Base-by-base conservation (phyloP, 2,329 filamentous ascomycete genomes). In the Achaetomium macrosporum region DNA sequence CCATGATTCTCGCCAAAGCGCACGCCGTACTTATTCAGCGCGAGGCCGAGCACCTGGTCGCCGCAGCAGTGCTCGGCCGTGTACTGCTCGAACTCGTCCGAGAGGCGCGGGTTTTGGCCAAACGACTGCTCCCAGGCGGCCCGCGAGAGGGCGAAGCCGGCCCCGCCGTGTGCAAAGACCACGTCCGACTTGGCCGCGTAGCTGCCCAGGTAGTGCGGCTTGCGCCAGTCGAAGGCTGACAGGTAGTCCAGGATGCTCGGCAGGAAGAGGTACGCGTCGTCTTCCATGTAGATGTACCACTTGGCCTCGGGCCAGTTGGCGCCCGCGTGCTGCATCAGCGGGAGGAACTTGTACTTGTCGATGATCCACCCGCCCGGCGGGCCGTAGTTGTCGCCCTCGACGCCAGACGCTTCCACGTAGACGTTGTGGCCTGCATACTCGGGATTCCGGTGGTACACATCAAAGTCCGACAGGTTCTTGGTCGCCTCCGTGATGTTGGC, bases 261-360 rank as follows among this genome's bases (percentile, higher is more conserved):
- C n/a, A 56, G 44, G 20, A 56, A 56, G 15, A 56, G 47, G 16
- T 54, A 56, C 11, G 54, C 47, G 37, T 56, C 54, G 20, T 56
- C 54, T 17, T 56, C 54, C 54, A 53, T 53, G 54, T 56, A 56
- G 31, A 56, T 51, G 31, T 56, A 56, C 54, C 54, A 56, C 29
- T 56, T 56, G 13, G 44, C 54, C 2, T 49, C 13, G 15, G 51
- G 51, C 41, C 47, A 49, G 47, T 56, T 53, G 12, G 30, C 41
- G 6, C 54, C 54, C n/a, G 54, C 54, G 40, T 56, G 54, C 15
- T 50, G 33, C 15, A 56, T 53, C 17, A 56, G 11, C 9, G 54
- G 54, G 3, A 56, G 8, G 16, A 56, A 56, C 35, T 56, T 56
- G 47, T 49, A 56, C 44, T 56, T 56, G 47, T 56, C 54, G n/a